Conservation (phyloP, 257 asterid genomes). For the Gardenia jasminoides region DNA sequence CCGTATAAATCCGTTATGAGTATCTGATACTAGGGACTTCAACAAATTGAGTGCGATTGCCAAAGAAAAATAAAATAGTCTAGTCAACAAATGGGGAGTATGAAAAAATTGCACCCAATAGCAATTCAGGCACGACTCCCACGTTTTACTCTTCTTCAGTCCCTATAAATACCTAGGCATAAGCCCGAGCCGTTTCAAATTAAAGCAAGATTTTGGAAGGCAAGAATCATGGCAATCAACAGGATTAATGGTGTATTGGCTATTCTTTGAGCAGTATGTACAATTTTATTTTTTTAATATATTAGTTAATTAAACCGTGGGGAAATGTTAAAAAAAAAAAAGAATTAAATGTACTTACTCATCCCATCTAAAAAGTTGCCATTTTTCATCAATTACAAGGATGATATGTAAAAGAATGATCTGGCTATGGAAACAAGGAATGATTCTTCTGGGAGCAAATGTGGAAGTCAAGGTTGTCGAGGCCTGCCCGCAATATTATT, state of each 20-base stretch:
- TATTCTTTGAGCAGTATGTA: neutral
- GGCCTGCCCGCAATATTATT: slow-evolving; percentile 19
- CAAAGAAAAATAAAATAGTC: neutral
- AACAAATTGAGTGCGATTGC: neutral
- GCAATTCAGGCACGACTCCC: neutral
- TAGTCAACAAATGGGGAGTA: neutral
- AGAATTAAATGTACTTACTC: no score
- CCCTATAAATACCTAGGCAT: neutral
- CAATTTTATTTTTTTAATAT: no score
- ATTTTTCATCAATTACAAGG: no score
- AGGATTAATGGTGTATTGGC: neutral
- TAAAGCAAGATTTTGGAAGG: neutral
- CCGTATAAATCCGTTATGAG: neutral
- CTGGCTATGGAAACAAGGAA: neutral
- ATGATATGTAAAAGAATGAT: no score
- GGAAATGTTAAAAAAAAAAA: no score
- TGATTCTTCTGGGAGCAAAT: neutral
- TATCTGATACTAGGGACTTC: neutral
- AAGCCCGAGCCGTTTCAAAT: no score
- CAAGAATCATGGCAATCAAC: neutral
- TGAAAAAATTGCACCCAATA: neutral
- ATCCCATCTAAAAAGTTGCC: no score
- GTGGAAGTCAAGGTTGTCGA: neutral
- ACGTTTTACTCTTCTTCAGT: neutral
- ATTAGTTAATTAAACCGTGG: no score